Base-by-base conservation (phyloP, 2,329 filamentous ascomycete genomes). In the Didymella arachidicola region DNA sequence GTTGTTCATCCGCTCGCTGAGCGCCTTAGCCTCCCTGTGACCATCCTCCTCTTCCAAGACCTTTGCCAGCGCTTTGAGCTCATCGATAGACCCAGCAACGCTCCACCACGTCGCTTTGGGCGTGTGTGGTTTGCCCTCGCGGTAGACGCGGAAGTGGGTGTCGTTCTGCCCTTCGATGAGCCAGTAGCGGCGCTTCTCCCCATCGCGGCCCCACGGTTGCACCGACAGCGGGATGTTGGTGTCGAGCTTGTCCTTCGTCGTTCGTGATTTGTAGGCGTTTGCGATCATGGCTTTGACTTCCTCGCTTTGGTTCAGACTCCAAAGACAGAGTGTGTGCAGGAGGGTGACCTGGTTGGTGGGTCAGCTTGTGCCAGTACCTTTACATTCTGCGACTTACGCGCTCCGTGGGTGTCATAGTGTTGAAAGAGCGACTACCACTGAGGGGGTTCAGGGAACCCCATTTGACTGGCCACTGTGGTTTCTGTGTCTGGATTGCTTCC, bases 121-220 rank as follows among this genome's bases (percentile, higher is more conserved):
- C 30, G 89, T 87, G n/a, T 62, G 57, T 12, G 92, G 90, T 71
- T 96, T 96, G 78, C 91, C 94, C 78, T 99, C 95, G 52, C 95
- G 86, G 77, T 99, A 99, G 43, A 99, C 86, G 62, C 95, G 87
- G 77, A 99, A 99, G 62, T 90, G 86, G 3, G 94, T 98, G 77
- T 99, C 93, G 69, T 98, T 94, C 66, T 92, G 86, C 12, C 95
- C 95, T 78, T 99, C 95, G 62, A 99, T 86, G 46, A 99, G 82
- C 81, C 90, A 99, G 78, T 98, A 99, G 59, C 93, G 88, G 55
- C 95, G 88, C 81, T 95, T 96, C 69, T 97, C 89, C 64, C 91
- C 92, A 75, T 97, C 93, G 12, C 87, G 85, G 8, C 93, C 93
- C 93, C 93, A 97, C 4, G 92, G 88, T 73, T 96, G 93, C 44